phyloP scores from a whole-genome alignment of 768 basidiomycete genomes.

The Obba rivulosa region DNA sequence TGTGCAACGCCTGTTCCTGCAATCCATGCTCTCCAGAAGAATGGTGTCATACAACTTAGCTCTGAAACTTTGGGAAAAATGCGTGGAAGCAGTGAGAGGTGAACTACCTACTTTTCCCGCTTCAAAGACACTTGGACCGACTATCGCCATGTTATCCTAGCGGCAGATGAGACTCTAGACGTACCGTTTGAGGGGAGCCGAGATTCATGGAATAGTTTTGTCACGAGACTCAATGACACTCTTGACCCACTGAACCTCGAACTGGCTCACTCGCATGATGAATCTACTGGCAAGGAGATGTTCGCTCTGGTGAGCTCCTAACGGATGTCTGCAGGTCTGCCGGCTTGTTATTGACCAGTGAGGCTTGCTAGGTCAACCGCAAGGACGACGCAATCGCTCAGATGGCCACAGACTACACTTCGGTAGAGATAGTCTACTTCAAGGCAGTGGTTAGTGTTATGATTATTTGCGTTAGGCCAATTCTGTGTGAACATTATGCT shows the following conservation, averaged over 20 bases:
- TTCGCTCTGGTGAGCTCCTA: constrained; percentile 64
- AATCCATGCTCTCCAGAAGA: constrained; percentile 69
- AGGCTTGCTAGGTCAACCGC: constrained; percentile 57
- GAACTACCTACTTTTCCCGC: constrained; percentile 1
- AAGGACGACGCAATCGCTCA: constrained; percentile 81
- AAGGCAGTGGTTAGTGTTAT: constrained; percentile 61
- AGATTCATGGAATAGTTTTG: constrained; percentile 55
- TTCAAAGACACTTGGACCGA: too few relatives aligned
- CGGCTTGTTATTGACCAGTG: background rate
- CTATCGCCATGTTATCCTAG: constrained; percentile 28
- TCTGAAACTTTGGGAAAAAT: constrained; percentile 61
- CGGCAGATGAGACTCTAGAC: constrained; percentile 45
- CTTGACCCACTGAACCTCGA: constrained; percentile 72
- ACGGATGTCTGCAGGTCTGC: too few relatives aligned
- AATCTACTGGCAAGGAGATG: constrained; percentile 56
- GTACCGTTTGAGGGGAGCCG: constrained; percentile 36
- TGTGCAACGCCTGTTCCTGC: constrained; percentile 73
- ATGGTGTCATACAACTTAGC: constrained; percentile 62
- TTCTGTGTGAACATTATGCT: background rate
- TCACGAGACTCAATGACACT: constrained; percentile 52
- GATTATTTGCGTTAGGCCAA: background rate
- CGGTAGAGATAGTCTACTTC: constrained; percentile 79
- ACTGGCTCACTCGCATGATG: constrained; percentile 58
- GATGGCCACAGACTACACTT: constrained; percentile 76
- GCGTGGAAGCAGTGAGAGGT: constrained; percentile 67